phyloP scores from a whole-genome alignment of 164 flowering plant species.

The Stephania cephalantha region DNA sequence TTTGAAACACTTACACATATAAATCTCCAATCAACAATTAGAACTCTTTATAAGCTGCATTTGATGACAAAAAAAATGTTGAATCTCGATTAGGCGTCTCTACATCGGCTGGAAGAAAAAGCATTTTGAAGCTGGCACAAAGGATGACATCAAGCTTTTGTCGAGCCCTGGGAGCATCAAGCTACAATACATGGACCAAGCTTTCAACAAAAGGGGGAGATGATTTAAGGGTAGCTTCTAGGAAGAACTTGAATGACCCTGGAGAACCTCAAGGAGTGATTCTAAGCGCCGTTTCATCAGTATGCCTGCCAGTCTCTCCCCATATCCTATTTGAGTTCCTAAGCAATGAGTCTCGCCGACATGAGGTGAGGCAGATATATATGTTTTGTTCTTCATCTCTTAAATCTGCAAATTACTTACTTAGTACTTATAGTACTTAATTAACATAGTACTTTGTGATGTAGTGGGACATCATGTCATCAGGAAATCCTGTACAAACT shows the following conservation, averaged over 20 bases:
- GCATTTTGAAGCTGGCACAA: conserved; percentile 79
- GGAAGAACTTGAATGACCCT: conserved; percentile 84
- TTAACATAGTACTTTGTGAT: neutral
- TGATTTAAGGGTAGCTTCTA: conserved; percentile 64
- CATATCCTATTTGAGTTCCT: conserved; percentile 65
- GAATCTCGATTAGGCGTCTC: conserved; percentile 45
- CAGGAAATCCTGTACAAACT: conserved; percentile 50
- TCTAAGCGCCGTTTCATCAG: conserved; percentile 78
- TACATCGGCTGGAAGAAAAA: conserved; percentile 90
- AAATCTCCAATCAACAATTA: no score
- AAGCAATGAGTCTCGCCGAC: conserved; percentile 66
- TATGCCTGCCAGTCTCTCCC: conserved; percentile 81
- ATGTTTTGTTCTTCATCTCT: neutral
- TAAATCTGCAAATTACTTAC: neutral
- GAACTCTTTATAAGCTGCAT: neutral
- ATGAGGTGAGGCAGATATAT: conserved; percentile 44
- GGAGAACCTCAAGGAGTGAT: conserved; percentile 88
- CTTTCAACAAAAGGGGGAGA: conserved; percentile 66
- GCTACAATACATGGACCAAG: conserved; percentile 81
- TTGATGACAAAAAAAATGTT: neutral
- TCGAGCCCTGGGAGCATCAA: conserved; percentile 78
- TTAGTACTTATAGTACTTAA: no score
- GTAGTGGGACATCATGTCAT: conserved; percentile 88
- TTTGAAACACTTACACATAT: neutral
- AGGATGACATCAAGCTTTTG: conserved; percentile 79